Percentiles rank a stretch among this genome's conserved stretches.
Conservation (phyloP, 139 green algal species). For the Medakamo hakoo region DNA sequence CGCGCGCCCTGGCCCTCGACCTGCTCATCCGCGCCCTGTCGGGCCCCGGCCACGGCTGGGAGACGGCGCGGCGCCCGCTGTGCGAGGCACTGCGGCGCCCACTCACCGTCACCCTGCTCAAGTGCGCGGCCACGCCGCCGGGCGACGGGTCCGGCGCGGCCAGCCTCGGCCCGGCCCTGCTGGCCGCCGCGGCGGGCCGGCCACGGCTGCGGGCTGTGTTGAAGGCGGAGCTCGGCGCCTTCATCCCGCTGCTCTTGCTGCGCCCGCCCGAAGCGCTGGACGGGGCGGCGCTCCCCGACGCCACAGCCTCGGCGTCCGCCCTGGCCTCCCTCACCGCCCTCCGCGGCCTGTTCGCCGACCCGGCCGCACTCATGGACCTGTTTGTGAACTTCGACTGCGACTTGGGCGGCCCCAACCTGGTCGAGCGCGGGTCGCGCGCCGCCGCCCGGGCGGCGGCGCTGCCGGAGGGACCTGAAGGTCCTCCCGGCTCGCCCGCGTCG, state of each 20-base stretch:
- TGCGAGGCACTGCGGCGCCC: slow-evolving; percentile 58
- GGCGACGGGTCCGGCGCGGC: slow-evolving; percentile 5
- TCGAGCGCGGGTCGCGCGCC: slow-evolving; percentile 41
- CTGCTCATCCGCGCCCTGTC: slow-evolving; percentile 73
- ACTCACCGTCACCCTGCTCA: slow-evolving; percentile 64
- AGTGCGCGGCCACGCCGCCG: background rate
- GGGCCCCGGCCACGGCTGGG: slow-evolving; percentile 53
- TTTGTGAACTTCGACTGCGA: slow-evolving; percentile 96
- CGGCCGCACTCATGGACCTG: slow-evolving; percentile 46
- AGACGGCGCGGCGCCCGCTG: slow-evolving; percentile 27
- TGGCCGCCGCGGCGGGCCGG: slow-evolving; percentile 12
- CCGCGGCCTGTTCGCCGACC: slow-evolving; percentile 16
- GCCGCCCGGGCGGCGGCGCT: too few species aligned
- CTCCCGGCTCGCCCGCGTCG: too few species aligned
- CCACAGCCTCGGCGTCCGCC: slow-evolving; percentile 3
- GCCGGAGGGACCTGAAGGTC: too few species aligned
- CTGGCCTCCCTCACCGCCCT: slow-evolving; percentile 27
- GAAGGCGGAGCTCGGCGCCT: slow-evolving; percentile 72
- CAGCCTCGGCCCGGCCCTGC: slow-evolving; percentile 16
- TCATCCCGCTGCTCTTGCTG: slow-evolving; percentile 76
- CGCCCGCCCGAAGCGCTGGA: slow-evolving; percentile 58
- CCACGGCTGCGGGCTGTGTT: slow-evolving; percentile 30
- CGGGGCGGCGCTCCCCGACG: slow-evolving; percentile 4
- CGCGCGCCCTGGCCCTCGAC: slow-evolving; percentile 61
- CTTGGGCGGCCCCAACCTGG: slow-evolving; percentile 59